Evolutionary conservation across 1,284 basidiomycete genomes (phyloP), one percentile per base, ranked within the genome.

Genomic region (Bjerkandera adusta): DNA sequence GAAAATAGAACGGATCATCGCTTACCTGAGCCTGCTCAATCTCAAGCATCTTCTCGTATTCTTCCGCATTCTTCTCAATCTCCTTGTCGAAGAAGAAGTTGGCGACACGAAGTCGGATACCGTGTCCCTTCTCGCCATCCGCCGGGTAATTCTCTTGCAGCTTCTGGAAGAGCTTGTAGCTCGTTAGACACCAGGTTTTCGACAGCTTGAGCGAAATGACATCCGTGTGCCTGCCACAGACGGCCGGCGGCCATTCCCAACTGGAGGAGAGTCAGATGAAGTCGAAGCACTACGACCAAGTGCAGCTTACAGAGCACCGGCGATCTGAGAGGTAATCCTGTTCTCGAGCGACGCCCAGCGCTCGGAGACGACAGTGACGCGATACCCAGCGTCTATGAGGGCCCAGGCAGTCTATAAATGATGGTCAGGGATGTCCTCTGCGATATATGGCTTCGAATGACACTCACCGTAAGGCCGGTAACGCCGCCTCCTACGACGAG

Each of bases 191-290:
- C 65, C 64, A 67, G 26, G 43, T 49, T 35, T 64, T 63, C 3
- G 64, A 62, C 35, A 63, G 57, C 22, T 48, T 46, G 26, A 66
- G 53, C 10, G 65, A 66, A 32, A 63, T 62, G 5, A 53, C 52
- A 51, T 66, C 64, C 24, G 63, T 62, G 51, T 65, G 62, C 36
- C 60, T 55, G 21, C 65, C 65, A 47, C 65, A 66, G 30, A 67
- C 65, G 12, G 65, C 64, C 3, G 65, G 65, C 2, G 65, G 64
- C 44, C 59, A 66, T 48, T 67, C 65, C 64, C 65, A 66, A 6
- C 56, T 62, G 36, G 32, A 5, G n/a, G 40, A 2, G 12, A n/a
- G 18, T 26, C 20, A 34, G 8, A 42, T 24, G 25, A 24, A n/a
- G n/a, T n/a, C n/a, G n/a, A n/a, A 29, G 25, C 15, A 25, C 12